Evolutionary conservation across 108 stramenopile genomes (phyloP), one percentile per base, ranked within the genome.

Genomic region (Fistulifera solaris): DNA sequence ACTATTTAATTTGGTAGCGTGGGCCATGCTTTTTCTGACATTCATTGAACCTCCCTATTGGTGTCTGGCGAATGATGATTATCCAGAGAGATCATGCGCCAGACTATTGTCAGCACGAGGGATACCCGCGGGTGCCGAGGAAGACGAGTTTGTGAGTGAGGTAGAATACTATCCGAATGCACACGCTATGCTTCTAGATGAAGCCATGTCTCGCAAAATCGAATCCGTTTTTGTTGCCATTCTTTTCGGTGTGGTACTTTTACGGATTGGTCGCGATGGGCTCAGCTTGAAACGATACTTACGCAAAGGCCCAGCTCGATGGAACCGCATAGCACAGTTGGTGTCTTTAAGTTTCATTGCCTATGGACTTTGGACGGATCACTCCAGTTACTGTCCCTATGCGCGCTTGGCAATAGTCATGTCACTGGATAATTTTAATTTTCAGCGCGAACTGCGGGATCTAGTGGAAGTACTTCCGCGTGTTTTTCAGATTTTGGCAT

Each of bases 31-130:
- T 18, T 26, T 81, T 39, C 52, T 89, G 22, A 63, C 68, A 12
- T 79, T 84, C 48, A 35, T 85, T 31, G 87, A 89, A 46, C 87
- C 87, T 15, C 87, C 87, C 2, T 27, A 40, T 41, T 89, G 87
- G 87, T 89, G 87, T 65, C 72, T 67, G 31, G 48, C 43, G 35
- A 12, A 46, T 0, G 47, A 51, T 22, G 59, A 44, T n/a, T 56
- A 48, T 41, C 69, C 56, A 28, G 31, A 45, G 27, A 46, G 4
- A 53, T 35, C 19, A 55, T 89, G 83, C 42, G 52, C 59, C 27
- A 47, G 50, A 10, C 27, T 59, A 1, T 62, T 77, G 28, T 26
- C 39, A 15, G 40, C 54, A 27, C 0, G 16, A 46, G 76, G 76
- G 11, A 48, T 54, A 11, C 71, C 75, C 3, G 71, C 67, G 40